A percentile compares a stretch with the other conserved stretches of the same genome.
These are phyloP conservation scores for Letharia columbiana DNA, from an alignment of 495 filamentous ascomycete species.

Conservation along the genomic window DNA sequence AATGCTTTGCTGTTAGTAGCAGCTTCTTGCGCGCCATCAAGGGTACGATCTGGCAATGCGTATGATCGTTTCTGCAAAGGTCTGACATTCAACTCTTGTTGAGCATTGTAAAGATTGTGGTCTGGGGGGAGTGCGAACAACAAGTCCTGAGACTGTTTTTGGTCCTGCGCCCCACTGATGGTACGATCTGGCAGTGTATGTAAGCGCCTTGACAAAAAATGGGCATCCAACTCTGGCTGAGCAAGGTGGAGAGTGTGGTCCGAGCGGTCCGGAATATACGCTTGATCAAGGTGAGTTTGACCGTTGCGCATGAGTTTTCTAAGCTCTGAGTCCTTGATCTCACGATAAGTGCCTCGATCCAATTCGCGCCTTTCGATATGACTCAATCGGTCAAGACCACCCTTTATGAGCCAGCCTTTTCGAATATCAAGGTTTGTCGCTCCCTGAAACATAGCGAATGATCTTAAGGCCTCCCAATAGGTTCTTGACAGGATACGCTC, in stretches of 20 bases:
- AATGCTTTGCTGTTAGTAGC: background rate
- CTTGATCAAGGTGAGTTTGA: background rate
- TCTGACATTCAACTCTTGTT: background rate
- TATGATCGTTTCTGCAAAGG: background rate
- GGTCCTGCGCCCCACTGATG: background rate
- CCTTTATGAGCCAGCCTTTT: background rate
- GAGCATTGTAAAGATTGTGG: background rate
- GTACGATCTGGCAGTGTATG: background rate
- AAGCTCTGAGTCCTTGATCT: background rate
- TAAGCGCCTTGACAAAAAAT: background rate
- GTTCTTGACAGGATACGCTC: conserved; percentile 32
- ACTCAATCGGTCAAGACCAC: background rate
- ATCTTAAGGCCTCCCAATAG: conserved; percentile 32
- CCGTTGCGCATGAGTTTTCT: background rate
- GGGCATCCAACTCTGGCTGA: background rate
- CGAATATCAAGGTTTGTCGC: conserved; percentile 11
- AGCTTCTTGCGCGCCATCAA: background rate
- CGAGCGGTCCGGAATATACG: background rate
- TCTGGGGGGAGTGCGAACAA: background rate
- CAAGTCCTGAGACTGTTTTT: background rate
- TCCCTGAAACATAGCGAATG: background rate
- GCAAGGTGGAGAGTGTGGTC: background rate
- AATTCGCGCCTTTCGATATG: background rate
- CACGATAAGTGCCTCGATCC: conserved; percentile 5
- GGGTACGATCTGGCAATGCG: background rate